Base-by-base conservation (phyloP, 306 rosid genomes). In the Sesbania bispinosa region DNA sequence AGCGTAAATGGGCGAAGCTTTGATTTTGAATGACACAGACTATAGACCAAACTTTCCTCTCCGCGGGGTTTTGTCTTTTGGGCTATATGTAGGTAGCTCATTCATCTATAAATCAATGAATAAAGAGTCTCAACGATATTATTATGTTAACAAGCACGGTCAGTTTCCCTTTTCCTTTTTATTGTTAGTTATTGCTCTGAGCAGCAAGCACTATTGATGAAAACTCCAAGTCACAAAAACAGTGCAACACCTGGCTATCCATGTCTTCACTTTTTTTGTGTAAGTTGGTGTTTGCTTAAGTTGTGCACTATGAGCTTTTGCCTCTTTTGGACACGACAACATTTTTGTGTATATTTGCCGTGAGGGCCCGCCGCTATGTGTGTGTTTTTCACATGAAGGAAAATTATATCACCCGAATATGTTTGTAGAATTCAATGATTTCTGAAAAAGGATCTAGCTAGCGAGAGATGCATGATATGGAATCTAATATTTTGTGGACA, bases 291-390 rank as follows among this genome's bases (percentile, higher is more conserved):
- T 11, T 18, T 62, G 72, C 66, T 41, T 42, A 7, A 18, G 47
- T 30, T 35, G 8, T 20, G 38, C 3, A 13, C n/a, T 38, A 29
- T 27, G 15, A 13, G 42, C 30, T 0, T 32, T 73, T 60, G 48
- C 69, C 69, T 27, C 60, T 46, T 60, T 72, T 46, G 50, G 18
- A 32, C 77, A 58, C 15, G 60, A 59, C 69, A 51, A 43, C 58
- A 23, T 57, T 20, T 58, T 50, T 19, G 21, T 45, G 2, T 71
- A 43, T n/a, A 13, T 16, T 4, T 46, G 14, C 15, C 54, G 9
- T 2, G 0, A 39, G 29, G 75, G 11, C 42, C 64, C 29, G 0
- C 46, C 4, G 10, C 16, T 26, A 32, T 41, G 2, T 13, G 20
- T 38, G 21, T 39, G 51, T 62, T 62, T 62, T 32, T 15, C 29